phyloP scores from a whole-genome alignment of 1,284 basidiomycete genomes.

The Ustilago bromivora region DNA sequence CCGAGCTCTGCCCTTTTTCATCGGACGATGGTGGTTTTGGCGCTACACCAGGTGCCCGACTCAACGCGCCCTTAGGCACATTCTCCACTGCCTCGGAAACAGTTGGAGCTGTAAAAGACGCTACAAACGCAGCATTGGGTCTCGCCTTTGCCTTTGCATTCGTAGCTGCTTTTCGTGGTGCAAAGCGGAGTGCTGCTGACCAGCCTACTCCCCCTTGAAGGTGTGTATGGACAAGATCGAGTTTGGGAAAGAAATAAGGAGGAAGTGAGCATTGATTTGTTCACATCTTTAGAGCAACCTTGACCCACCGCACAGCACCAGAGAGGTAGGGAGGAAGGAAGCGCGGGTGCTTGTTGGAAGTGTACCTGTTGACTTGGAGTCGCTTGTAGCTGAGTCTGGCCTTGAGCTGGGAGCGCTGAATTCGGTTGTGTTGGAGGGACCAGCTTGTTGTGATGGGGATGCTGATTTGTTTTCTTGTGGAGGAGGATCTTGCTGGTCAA shows the following conservation, averaged over 20 bases:
- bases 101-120: slow-evolving; percentile 21
- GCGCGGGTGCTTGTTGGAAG: slow-evolving; percentile 19
- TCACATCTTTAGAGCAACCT: slow-evolving; percentile 1
- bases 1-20: neutral
- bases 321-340: neutral
- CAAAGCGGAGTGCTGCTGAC: slow-evolving; percentile 62
- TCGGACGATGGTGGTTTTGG: slow-evolving; percentile 8
- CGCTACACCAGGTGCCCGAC: slow-evolving; percentile 29
- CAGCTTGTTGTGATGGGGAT: neutral
- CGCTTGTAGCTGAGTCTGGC: neutral
- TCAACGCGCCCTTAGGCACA: slow-evolving; percentile 10
- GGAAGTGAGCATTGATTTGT: slow-evolving; percentile 38
- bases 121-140: slow-evolving; percentile 43
- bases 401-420: neutral
- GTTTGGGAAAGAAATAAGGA: slow-evolving; percentile 4
- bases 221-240: neutral
- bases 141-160: slow-evolving; percentile 29
- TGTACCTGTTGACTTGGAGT: slow-evolving; percentile 51
- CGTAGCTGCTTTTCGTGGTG: slow-evolving; percentile 43
- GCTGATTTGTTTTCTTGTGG: neutral
- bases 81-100: neutral
- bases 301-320: neutral
- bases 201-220: slow-evolving; percentile 30
- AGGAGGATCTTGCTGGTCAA: slow-evolving; percentile 19
- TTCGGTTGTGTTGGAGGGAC: neutral